Percentiles rank a stretch among this genome's conserved stretches.
These are phyloP conservation scores for Trifolium subterraneum DNA, from an alignment of 306 rosid genomes.

Conservation along the genomic window DNA sequence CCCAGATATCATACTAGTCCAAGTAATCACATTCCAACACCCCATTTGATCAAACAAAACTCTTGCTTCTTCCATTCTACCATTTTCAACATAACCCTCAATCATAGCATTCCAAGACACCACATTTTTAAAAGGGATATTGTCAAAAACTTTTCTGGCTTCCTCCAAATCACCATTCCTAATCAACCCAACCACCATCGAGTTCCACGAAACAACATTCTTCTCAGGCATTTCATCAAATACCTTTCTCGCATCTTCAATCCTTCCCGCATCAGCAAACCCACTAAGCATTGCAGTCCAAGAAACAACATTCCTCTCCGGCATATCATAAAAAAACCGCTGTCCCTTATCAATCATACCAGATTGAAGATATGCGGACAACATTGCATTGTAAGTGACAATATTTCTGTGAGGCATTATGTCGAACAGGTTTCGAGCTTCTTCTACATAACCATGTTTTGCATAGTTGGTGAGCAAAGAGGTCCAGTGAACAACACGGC, in stretches of 20 bases:
- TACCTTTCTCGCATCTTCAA: constrained; percentile 58
- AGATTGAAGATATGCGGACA: constrained; percentile 59
- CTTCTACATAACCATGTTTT: constrained; percentile 46
- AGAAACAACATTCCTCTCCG: constrained; percentile 71
- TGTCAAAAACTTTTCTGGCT: constrained; percentile 61
- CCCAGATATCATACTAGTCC: constrained; percentile 83
- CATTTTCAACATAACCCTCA: constrained; percentile 58
- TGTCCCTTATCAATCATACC: constrained; percentile 61
- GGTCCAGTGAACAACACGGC: constrained; percentile 60
- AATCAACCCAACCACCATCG: constrained; percentile 62
- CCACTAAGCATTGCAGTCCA: constrained; percentile 78
- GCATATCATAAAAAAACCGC: constrained; percentile 57
- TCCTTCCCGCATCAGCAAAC: constrained; percentile 50
- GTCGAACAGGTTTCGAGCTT: constrained; percentile 68
- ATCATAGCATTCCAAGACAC: constrained; percentile 75
- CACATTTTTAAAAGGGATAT: constrained; percentile 48
- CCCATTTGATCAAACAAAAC: constrained; percentile 63
- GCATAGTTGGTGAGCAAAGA: constrained; percentile 56
- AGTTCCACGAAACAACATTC: constrained; percentile 75
- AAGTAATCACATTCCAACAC: constrained; percentile 63
- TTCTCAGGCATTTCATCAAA: constrained; percentile 76
- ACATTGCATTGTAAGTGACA: constrained; percentile 66
- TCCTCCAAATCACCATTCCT: constrained; percentile 62
- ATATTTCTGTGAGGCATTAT: constrained; percentile 66
- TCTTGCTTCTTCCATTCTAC: constrained; percentile 70